These are phyloP conservation scores for Phoma sp. DNA, from an alignment of 2,329 filamentous ascomycete species.

Conservation along the genomic window DNA sequence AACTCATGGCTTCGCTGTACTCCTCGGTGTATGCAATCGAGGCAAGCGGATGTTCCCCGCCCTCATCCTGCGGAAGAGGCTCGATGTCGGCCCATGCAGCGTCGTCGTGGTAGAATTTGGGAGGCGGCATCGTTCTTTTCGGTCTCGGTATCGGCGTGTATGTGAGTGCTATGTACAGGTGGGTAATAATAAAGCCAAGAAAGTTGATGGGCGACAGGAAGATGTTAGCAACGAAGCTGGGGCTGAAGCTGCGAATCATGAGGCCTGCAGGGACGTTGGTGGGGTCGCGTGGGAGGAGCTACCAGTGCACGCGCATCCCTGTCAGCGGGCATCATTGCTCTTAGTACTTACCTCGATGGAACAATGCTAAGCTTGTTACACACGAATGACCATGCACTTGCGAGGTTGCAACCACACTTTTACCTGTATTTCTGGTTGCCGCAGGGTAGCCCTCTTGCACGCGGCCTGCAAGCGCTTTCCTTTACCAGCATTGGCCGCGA, in stretches of 20 bases:
- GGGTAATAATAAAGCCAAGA: slow-evolving; percentile 7
- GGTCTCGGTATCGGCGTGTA: not conserved
- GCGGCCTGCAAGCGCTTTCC: too few species aligned
- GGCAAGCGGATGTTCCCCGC: slow-evolving; percentile 76
- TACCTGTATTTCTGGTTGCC: not conserved
- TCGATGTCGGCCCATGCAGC: slow-evolving; percentile 83
- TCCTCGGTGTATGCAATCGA: slow-evolving; percentile 88
- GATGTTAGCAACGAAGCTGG: slow-evolving; percentile 12
- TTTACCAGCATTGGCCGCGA: too few species aligned
- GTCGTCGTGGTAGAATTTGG: slow-evolving; percentile 64
- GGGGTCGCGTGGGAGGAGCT: slow-evolving; percentile 13
- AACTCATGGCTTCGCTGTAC: slow-evolving; percentile 91
- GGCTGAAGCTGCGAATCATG: slow-evolving; percentile 17
- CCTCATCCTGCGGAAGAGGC: slow-evolving; percentile 84
- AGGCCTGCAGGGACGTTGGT: slow-evolving; percentile 13
- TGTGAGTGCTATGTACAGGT: not conserved
- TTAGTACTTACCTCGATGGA: slow-evolving; percentile 12
- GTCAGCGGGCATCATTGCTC: slow-evolving; percentile 11
- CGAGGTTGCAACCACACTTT: too few species aligned
- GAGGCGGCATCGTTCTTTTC: slow-evolving; percentile 17
- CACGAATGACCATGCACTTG: not conserved
- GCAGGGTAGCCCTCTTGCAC: slow-evolving; percentile 1
- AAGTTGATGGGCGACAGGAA: slow-evolving; percentile 5
- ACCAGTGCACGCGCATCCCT: slow-evolving; percentile 2
- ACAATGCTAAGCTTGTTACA: slow-evolving; percentile 13